These are phyloP conservation scores for Mitragyna speciosa DNA, from an alignment of 257 asterid species.

Conservation along the genomic window DNA sequence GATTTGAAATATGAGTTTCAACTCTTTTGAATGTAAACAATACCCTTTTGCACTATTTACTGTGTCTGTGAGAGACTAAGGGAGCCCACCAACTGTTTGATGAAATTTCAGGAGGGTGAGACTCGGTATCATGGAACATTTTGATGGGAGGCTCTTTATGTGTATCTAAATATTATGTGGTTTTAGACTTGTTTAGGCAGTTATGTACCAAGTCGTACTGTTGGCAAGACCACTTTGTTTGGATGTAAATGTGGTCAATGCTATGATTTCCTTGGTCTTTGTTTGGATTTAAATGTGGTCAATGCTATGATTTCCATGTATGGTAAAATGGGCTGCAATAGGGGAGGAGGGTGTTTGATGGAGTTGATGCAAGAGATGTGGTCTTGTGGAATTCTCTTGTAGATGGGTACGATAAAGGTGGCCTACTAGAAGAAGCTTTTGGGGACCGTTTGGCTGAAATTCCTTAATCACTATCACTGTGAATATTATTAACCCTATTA, in stretches of 20 bases:
- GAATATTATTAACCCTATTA: too few relatives aligned
- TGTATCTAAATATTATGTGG: too few relatives aligned
- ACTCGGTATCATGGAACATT: too few relatives aligned
- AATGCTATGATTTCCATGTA: slow-evolving; percentile 58
- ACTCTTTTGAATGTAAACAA: too few relatives aligned
- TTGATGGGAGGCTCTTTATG: too few relatives aligned
- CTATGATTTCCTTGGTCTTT: too few relatives aligned
- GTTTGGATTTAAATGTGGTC: slow-evolving; percentile 33
- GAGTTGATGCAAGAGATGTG: slow-evolving; percentile 44
- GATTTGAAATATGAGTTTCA: too few relatives aligned
- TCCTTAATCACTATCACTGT: too few relatives aligned
- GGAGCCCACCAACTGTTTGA: slow-evolving; percentile 47
- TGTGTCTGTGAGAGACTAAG: slow-evolving; percentile 44
- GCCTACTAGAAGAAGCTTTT: slow-evolving; percentile 41
- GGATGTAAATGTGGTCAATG: too few relatives aligned
- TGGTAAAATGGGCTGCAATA: slow-evolving; percentile 38
- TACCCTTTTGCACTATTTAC: slow-evolving; percentile 18
- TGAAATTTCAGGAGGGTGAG: too few relatives aligned
- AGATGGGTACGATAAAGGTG: slow-evolving; percentile 54
- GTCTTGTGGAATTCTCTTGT: slow-evolving; percentile 69
- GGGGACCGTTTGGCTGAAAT: too few relatives aligned
- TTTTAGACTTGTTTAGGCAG: slow-evolving; percentile 44
- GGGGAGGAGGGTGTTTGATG: slow-evolving; percentile 50
- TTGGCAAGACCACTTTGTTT: slow-evolving; percentile 40
- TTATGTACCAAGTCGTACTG: slow-evolving; percentile 21